These are phyloP conservation scores for Trichosanthes cucumerina DNA, from an alignment of 306 rosid genomes.

Conservation along the genomic window DNA sequence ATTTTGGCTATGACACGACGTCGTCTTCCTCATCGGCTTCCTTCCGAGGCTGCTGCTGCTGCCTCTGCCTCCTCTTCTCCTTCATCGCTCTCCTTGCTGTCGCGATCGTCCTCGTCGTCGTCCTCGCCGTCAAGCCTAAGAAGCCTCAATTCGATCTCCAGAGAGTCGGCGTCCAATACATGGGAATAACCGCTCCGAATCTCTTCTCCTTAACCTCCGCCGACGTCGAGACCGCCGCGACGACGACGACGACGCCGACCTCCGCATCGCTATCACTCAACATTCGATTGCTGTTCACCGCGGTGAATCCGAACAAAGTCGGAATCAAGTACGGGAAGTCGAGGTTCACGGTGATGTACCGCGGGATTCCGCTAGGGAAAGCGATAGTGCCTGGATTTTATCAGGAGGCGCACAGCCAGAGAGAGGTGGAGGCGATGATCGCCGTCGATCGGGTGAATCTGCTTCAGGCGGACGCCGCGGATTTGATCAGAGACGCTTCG, in stretches of 20 bases:
- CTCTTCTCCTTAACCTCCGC: slow-evolving; percentile 13
- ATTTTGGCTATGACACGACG: slow-evolving; percentile 20
- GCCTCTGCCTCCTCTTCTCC: slow-evolving; percentile 76
- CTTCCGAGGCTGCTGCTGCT: slow-evolving; percentile 83
- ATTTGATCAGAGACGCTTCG: slow-evolving; percentile 68
- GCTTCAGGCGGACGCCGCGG: slow-evolving; percentile 78
- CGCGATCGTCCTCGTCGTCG: slow-evolving; percentile 54
- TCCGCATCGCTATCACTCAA: slow-evolving; percentile 61
- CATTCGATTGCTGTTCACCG: slow-evolving; percentile 62
- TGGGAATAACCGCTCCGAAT: slow-evolving; percentile 54
- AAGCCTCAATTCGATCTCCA: slow-evolving; percentile 96
- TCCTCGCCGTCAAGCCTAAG: slow-evolving; percentile 81
- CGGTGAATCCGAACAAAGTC: slow-evolving; percentile 80
- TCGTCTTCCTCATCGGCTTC: slow-evolving; percentile 55
- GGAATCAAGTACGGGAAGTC: slow-evolving; percentile 93
- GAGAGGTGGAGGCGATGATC: slow-evolving; percentile 63
- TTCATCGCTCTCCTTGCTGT: slow-evolving; percentile 63
- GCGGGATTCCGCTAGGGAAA: slow-evolving; percentile 77
- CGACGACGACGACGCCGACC: slow-evolving; percentile 9
- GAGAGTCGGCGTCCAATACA: slow-evolving; percentile 72
- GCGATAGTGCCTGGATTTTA: slow-evolving; percentile 78
- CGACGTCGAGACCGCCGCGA: slow-evolving; percentile 4
- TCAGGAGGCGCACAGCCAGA: slow-evolving; percentile 61
- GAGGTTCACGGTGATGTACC: slow-evolving; percentile 86
- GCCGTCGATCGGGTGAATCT: slow-evolving; percentile 68